Evolutionary conservation across 371 early-diverging fungal species (phyloP).

Genomic region (Rhizopus stolonifer): DNA sequence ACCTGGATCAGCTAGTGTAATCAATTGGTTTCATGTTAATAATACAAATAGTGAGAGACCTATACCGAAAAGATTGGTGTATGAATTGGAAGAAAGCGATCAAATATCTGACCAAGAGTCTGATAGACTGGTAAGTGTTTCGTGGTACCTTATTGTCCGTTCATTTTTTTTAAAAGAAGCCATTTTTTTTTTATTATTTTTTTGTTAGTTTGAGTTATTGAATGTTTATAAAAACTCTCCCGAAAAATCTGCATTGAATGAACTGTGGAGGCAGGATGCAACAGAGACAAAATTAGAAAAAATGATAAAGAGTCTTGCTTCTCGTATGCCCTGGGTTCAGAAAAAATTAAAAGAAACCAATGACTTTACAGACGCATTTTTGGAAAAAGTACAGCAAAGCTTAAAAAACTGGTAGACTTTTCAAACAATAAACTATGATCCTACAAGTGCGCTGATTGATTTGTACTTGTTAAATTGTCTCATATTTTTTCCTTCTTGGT

Average conservation of each 20-base stretch:
- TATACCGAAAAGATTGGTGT: constrained; percentile 65
- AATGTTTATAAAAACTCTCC: constrained; percentile 56
- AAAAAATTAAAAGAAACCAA: constrained; percentile 16
- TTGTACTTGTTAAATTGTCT: background rate
- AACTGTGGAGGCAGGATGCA: constrained; percentile 70
- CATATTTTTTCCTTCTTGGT: background rate
- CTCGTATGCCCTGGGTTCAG: constrained; percentile 78
- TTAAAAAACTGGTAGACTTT: constrained; percentile 26
- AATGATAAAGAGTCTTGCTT: constrained; percentile 64
- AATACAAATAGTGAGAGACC: constrained; percentile 42
- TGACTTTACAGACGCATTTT: constrained; percentile 7
- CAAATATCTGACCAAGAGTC: constrained; percentile 48
- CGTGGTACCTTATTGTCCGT: too few species aligned
- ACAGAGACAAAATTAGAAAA: constrained; percentile 70
- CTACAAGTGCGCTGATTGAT: too few species aligned
- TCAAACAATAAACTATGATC: background rate
- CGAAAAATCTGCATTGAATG: constrained; percentile 62
- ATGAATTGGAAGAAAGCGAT: constrained; percentile 56
- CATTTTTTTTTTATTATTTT: background rate
- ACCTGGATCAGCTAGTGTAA: constrained; percentile 73
- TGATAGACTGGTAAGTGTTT: constrained; percentile 52
- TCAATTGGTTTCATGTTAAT: constrained; percentile 81
- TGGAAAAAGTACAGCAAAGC: constrained; percentile 12
- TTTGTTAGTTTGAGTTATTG: constrained; percentile 52
- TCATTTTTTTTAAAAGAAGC: background rate